Percentiles rank a stretch among this genome's conserved stretches.
Evolutionary conservation across 2,329 filamentous ascomycete genomes (phyloP).

Genomic region (Pseudogymnoascus sp.): DNA sequence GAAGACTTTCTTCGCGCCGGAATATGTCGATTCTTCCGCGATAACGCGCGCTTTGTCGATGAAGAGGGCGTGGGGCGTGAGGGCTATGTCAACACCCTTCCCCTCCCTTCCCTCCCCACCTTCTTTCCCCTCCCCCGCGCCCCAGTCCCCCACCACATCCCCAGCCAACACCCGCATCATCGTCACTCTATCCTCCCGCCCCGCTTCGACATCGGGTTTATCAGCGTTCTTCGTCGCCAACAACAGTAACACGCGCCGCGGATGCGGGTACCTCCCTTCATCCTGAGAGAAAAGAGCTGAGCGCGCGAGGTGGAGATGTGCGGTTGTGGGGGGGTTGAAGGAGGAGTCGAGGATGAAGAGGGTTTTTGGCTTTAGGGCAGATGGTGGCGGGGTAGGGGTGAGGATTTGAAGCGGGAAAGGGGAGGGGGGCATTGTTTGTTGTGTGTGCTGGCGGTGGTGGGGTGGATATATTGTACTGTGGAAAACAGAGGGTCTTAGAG

Average conservation of each 20-base stretch:
- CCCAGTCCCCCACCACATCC: slow-evolving; percentile 40
- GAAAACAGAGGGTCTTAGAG: not conserved
- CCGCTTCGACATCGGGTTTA: slow-evolving; percentile 57
- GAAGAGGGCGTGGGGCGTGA: slow-evolving; percentile 68
- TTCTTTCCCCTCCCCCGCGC: slow-evolving; percentile 12
- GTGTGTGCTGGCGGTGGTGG: not conserved
- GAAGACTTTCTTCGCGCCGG: slow-evolving; percentile 49
- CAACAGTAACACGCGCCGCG: slow-evolving; percentile 46
- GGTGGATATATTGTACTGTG: not conserved
- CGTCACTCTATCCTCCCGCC: slow-evolving; percentile 57
- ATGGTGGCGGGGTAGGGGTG: slow-evolving; percentile 10
- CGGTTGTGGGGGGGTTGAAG: slow-evolving; percentile 59
- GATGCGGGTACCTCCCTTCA: slow-evolving; percentile 14
- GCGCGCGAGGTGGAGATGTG: slow-evolving; percentile 50
- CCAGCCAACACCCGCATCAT: slow-evolving; percentile 65
- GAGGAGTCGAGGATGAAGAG: slow-evolving; percentile 58
- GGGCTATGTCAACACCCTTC: slow-evolving; percentile 51
- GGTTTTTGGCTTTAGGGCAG: slow-evolving; percentile 22
- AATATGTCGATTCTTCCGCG: slow-evolving; percentile 37
- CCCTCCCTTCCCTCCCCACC: not conserved
- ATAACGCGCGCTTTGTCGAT: slow-evolving; percentile 61
- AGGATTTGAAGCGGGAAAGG: not conserved
- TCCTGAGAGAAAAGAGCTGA: slow-evolving; percentile 33
- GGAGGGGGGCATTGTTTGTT: slow-evolving; percentile 7
- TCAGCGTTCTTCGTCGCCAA: slow-evolving; percentile 59